These are phyloP conservation scores for Aspergillus biplanus DNA, from an alignment of 495 filamentous ascomycete species.

Conservation along the genomic window DNA sequence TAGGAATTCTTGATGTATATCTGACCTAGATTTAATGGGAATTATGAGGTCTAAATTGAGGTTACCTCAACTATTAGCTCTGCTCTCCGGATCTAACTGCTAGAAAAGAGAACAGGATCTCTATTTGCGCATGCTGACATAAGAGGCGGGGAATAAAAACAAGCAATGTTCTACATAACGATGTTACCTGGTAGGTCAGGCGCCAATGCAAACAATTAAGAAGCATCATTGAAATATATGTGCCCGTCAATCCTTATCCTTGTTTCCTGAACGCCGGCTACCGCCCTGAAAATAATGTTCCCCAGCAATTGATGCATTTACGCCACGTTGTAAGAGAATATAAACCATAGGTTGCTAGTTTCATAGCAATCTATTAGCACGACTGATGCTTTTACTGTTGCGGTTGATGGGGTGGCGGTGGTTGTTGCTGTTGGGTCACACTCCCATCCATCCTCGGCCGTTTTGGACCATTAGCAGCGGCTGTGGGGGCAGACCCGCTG, in stretches of 20 bases:
- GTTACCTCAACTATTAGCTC: too few relatives aligned
- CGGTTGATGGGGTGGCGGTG: conserved; percentile 15
- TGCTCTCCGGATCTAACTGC: too few relatives aligned
- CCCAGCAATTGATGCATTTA: not conserved
- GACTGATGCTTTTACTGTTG: conserved; percentile 9
- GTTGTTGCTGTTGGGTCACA: conserved; percentile 15
- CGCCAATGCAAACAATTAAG: not conserved
- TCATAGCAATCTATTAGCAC: not conserved
- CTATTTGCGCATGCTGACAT: too few relatives aligned
- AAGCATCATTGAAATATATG: not conserved
- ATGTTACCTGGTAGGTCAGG: not conserved
- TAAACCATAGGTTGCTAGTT: not conserved
- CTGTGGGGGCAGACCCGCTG: conserved; percentile 26
- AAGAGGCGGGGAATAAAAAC: too few relatives aligned
- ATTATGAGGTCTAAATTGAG: too few relatives aligned
- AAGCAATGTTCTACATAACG: too few relatives aligned
- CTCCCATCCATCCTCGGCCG: conserved; percentile 26
- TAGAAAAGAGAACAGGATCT: too few relatives aligned
- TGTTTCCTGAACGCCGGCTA: not conserved
- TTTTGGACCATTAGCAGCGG: conserved; percentile 41
- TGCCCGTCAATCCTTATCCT: not conserved
- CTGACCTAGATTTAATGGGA: too few relatives aligned
- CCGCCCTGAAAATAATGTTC: not conserved
- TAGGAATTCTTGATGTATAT: too few relatives aligned
- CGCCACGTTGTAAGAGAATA: not conserved